These are phyloP conservation scores for Brassica nigra DNA, from an alignment of 345 rosid species.

Conservation along the genomic window DNA sequence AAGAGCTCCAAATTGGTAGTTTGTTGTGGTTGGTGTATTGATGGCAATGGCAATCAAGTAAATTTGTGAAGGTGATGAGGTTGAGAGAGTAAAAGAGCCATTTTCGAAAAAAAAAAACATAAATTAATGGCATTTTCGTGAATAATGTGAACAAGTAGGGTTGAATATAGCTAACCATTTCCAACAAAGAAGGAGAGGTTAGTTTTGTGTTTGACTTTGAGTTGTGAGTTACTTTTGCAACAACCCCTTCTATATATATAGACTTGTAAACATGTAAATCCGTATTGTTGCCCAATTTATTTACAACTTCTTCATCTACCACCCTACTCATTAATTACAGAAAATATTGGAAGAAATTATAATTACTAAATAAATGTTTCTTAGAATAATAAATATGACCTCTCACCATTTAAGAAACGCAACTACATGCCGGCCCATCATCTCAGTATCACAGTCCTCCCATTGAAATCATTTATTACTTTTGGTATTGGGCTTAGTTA, in stretches of 20 bases:
- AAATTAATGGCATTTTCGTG: too few species aligned
- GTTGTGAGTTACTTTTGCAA: too few species aligned
- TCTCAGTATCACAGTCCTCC: conserved; percentile 21
- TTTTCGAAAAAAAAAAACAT: too few species aligned
- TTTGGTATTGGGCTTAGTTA: background rate
- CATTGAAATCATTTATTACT: conserved; percentile 22
- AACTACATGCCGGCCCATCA: conserved; percentile 32
- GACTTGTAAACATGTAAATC: background rate
- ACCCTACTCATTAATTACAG: conserved; percentile 28
- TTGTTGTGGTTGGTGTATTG: too few species aligned
- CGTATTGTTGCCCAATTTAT: conserved; percentile 16
- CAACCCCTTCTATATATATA: conserved; percentile 34
- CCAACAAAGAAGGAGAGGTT: too few species aligned
- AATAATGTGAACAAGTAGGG: too few species aligned
- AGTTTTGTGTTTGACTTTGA: too few species aligned
- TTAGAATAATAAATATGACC: conserved; percentile 17
- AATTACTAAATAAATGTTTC: background rate
- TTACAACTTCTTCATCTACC: conserved; percentile 33
- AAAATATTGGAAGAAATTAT: background rate
- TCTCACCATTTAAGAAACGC: conserved; percentile 28
- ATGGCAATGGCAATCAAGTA: too few species aligned
- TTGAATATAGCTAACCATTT: too few species aligned
- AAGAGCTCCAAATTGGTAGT: too few species aligned
- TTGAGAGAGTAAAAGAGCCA: too few species aligned
- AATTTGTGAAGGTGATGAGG: too few species aligned